These are phyloP conservation scores for Fusarium secorum DNA, from an alignment of 2,329 filamentous ascomycete genomes.

Conservation along the genomic window DNA sequence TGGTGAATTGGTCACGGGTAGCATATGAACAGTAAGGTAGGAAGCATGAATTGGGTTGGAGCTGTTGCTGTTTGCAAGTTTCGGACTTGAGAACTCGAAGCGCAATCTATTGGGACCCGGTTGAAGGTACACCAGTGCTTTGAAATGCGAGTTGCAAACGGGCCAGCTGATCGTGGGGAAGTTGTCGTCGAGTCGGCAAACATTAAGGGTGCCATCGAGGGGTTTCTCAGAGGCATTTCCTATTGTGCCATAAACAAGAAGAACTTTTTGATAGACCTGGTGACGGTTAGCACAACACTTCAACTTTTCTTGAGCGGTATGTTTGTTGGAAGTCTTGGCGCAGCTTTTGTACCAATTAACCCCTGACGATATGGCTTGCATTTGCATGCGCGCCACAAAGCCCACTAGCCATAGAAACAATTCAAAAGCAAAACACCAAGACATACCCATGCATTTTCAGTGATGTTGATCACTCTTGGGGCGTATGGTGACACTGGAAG, in stretches of 20 bases:
- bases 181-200: slow-evolving; percentile 82
- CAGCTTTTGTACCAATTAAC: slow-evolving; percentile 7
- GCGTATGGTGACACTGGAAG: slow-evolving; percentile 79
- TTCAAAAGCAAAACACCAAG: slow-evolving; percentile 26
- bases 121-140: slow-evolving; percentile 86
- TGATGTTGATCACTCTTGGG: slow-evolving; percentile 79
- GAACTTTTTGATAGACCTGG: slow-evolving; percentile 89
- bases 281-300: slow-evolving; percentile 35
- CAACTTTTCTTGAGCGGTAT: background rate
- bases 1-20: slow-evolving; percentile 78
- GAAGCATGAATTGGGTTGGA: slow-evolving; percentile 78
- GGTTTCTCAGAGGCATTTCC: slow-evolving; percentile 73
- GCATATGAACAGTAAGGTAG: slow-evolving; percentile 84
- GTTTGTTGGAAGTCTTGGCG: slow-evolving; percentile 9
- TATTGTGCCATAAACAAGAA: slow-evolving; percentile 82
- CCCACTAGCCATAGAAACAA: slow-evolving; percentile 12
- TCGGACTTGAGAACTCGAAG: slow-evolving; percentile 87
- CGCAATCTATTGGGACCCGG: slow-evolving; percentile 89
- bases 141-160: slow-evolving; percentile 89
- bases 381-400: slow-evolving; percentile 7
- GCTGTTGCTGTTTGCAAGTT: slow-evolving; percentile 73
- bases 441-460: slow-evolving; percentile 85
- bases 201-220: slow-evolving; percentile 80
- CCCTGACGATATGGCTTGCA: slow-evolving; percentile 25
- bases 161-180: slow-evolving; percentile 89